Percentiles rank a stretch among this genome's conserved stretches.
These are phyloP conservation scores for Fusarium annulatum DNA, from an alignment of 2,329 filamentous ascomycete species.

Conservation along the genomic window DNA sequence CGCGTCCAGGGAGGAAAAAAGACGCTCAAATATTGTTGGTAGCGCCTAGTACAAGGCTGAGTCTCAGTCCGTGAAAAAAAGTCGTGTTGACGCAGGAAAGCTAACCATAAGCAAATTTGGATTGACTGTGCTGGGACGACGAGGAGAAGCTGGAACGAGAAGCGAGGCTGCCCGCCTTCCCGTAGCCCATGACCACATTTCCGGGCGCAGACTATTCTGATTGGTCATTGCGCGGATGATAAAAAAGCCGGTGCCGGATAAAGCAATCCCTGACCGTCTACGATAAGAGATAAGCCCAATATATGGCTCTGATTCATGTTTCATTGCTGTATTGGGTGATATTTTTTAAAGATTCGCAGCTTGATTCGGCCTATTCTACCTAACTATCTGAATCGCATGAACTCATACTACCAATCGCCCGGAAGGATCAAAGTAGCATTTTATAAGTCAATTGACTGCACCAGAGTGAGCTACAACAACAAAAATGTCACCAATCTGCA, in stretches of 20 bases:
- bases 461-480: not conserved
- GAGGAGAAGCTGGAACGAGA: constrained; percentile 44
- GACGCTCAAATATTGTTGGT: not conserved
- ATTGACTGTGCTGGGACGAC: constrained; percentile 38
- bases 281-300: constrained; percentile 13
- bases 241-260: constrained; percentile 41
- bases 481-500: not conserved
- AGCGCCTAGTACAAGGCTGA: not conserved
- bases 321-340: not conserved
- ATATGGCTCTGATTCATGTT: not conserved
- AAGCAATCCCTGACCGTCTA: not conserved
- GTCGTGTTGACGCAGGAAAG: constrained; percentile 20
- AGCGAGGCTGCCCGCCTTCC: constrained; percentile 49
- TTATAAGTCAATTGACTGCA: not conserved
- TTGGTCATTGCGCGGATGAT: constrained; percentile 29
- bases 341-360: not conserved
- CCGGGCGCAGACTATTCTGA: constrained; percentile 35
- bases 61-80: not conserved
- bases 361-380: not conserved
- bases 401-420: not conserved
- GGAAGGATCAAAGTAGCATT: too few species aligned
- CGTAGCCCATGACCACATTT: constrained; percentile 48
- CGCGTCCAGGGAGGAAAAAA: not conserved
- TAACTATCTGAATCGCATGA: not conserved
- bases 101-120: constrained; percentile 38